Percentiles rank a stretch among this genome's conserved stretches.
Conservation (phyloP, 495 filamentous ascomycete genomes). For the Neohortaea acidophila region DNA sequence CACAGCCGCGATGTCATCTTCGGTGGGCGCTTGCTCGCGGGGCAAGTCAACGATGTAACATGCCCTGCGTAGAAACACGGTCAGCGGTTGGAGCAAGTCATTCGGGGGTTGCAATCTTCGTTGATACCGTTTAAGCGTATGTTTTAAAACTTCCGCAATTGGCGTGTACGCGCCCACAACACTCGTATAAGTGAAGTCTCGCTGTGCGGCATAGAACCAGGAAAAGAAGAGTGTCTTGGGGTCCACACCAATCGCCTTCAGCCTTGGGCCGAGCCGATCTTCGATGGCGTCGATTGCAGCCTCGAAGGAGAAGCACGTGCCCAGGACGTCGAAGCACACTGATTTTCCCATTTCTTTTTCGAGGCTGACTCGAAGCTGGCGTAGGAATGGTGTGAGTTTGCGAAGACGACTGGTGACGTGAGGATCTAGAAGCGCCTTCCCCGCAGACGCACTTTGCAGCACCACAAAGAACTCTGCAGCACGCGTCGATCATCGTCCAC, state of each 20-base stretch:
- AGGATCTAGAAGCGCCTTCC: no score
- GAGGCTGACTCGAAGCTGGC: no score
- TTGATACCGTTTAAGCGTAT: conserved; percentile 11
- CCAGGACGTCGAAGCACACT: conserved; percentile 16
- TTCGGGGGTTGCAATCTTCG: no score
- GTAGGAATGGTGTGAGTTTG: no score
- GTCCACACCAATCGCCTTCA: conserved; percentile 11
- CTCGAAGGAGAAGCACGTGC: conserved; percentile 15
- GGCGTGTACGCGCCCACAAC: conserved; percentile 11
- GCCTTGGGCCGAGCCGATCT: conserved; percentile 7
- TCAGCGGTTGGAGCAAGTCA: no score
- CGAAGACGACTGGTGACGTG: no score
- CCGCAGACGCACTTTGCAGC: no score
- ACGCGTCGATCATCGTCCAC: no score
- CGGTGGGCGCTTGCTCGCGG: conserved; percentile 5
- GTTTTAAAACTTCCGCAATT: conserved; percentile 11
- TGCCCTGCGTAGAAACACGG: conserved; percentile 5
- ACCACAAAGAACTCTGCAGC: no score
- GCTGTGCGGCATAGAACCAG: conserved; percentile 17
- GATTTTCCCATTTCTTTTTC: conserved; percentile 4
- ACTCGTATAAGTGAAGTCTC: conserved; percentile 15
- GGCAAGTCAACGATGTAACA: conserved; percentile 14
- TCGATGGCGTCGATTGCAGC: conserved; percentile 8
- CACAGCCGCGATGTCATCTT: conserved; percentile 14
- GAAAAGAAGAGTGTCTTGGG: conserved; percentile 14